A percentile compares a stretch with the other conserved stretches of the same genome.
phyloP scores from a whole-genome alignment of 805 yeast genomes.

The Debaryomyces castellii region DNA sequence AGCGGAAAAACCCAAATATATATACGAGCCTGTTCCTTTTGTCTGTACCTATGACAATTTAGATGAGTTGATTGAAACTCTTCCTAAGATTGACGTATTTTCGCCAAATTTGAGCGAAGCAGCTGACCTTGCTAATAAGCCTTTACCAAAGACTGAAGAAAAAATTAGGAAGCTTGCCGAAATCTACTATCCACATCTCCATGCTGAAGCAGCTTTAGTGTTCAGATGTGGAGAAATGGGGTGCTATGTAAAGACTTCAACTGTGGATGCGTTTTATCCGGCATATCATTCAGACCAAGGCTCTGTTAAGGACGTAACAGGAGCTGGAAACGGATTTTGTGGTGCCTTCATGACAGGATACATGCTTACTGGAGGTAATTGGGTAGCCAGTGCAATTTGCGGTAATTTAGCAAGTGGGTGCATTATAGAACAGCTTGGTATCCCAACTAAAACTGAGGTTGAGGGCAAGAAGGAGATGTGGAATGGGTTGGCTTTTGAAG shows the following conservation, averaged over 20 bases:
- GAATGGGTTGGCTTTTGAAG: slow-evolving; percentile 55
- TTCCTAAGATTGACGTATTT: slow-evolving; percentile 54
- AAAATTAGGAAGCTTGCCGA: slow-evolving; percentile 44
- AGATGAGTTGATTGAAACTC: slow-evolving; percentile 27
- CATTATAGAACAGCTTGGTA: slow-evolving; percentile 78
- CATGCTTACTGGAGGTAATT: slow-evolving; percentile 44
- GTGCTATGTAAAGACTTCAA: slow-evolving; percentile 45
- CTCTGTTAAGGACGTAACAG: slow-evolving; percentile 42
- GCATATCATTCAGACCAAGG: slow-evolving; percentile 62
- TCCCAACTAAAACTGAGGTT: slow-evolving; percentile 45
- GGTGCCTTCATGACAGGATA: slow-evolving; percentile 55
- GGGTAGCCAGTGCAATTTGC: slow-evolving; percentile 56
- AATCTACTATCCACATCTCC: slow-evolving; percentile 41
- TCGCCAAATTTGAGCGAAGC: slow-evolving; percentile 89
- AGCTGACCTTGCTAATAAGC: slow-evolving; percentile 55
- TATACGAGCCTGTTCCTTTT: slow-evolving; percentile 90
- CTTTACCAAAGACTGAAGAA: slow-evolving; percentile 37
- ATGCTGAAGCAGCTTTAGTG: slow-evolving; percentile 49
- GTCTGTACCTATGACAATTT: slow-evolving; percentile 55
- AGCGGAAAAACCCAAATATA: slow-evolving; percentile 36
- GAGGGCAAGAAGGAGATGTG: slow-evolving; percentile 41
- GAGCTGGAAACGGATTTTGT: slow-evolving; percentile 46
- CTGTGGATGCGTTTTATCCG: slow-evolving; percentile 50
- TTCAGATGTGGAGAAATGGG: slow-evolving; percentile 80
- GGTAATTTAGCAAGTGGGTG: slow-evolving; percentile 81